Base-by-base conservation (phyloP, 2,329 filamentous ascomycete species). In the Monilinia vaccinii-corymbosi region DNA sequence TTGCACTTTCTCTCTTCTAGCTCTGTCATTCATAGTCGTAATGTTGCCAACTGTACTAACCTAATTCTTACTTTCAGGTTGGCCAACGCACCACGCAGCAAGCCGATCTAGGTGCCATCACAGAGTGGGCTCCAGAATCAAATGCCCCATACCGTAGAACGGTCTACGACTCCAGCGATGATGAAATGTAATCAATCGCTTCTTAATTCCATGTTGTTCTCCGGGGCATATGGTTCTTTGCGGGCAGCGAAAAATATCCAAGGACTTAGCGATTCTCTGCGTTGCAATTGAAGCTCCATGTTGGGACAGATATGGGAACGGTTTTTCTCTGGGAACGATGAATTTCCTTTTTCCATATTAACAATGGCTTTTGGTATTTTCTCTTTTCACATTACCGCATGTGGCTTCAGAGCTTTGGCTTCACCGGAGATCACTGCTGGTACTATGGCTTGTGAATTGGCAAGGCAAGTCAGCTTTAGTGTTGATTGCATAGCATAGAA, bases 81-180 rank as follows among this genome's bases (percentile, higher is more conserved):
- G 51, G 51, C 13, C 40, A 16, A 21, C 51, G 51, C 10, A 53
- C 51, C 14, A 28, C 8, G 31, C 50, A 53, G 16, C 25, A 38
- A 16, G 13, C 25, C n/a, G 32, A 32, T 8, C 38, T 4, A 44
- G 38, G 25, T 32, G 3, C 50, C 25, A 28, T 44, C 18, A 53
- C 51, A 5, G 38, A 42, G n/a, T 53, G 51, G 51, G 51, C 51
- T 2, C 51, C 51, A 8, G 51, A 53, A 5, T 53, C 51, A 1
- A 44, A 53, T 23, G n/a, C n/a, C 7, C 38, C 14, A 8, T 44
- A 53, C 18, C 51, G 25, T 21, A 53, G 51, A 44, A 44, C 51
- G 1, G 25, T 14, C 21, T 56, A 56, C 53, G 53, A 56, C 18
- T 56, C 53, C 16, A 56, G 53, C 42, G 53, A 56, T 47, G 53